phyloP scores from a whole-genome alignment of 1,139 yeast genomes.

The Komagataea norvegica region DNA sequence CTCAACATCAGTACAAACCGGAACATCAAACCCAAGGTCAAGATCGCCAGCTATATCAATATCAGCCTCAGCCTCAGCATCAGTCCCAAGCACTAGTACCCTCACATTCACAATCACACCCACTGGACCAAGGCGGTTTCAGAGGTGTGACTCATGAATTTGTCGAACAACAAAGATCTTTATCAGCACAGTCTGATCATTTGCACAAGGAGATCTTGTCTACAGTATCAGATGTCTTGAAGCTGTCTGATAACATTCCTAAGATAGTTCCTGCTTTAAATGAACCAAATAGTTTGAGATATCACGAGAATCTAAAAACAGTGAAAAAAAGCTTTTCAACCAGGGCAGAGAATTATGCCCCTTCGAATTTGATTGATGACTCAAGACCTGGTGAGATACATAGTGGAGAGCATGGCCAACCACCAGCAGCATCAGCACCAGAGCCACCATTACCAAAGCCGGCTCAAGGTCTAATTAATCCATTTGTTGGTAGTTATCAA shows the following conservation, averaged over 20 bases:
- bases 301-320: slow-evolving; percentile 16
- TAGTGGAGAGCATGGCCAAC: too few species aligned
- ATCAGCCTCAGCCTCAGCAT: too few species aligned
- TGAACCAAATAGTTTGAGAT: slow-evolving; percentile 11
- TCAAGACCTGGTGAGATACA: too few species aligned
- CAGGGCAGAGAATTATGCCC: slow-evolving; percentile 20
- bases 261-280: slow-evolving; percentile 22
- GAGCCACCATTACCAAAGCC: too few species aligned
- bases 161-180: slow-evolving; percentile 14
- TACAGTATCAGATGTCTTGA: slow-evolving; percentile 21
- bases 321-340: slow-evolving; percentile 20
- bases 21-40: too few species aligned
- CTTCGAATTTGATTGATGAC: slow-evolving; percentile 6
- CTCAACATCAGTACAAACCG: too few species aligned
- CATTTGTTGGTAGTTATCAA: slow-evolving; percentile 9
- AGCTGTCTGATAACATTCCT: slow-evolving; percentile 23
- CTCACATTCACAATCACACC: slow-evolving; percentile 6
- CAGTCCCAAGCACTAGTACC: slow-evolving; percentile 8
- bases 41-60: too few species aligned
- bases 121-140: slow-evolving; percentile 8
- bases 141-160: slow-evolving; percentile 14
- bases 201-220: slow-evolving; percentile 17
- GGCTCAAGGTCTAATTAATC: slow-evolving; percentile 9
- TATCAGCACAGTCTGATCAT: slow-evolving; percentile 13
- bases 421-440: too few species aligned